Base-by-base conservation (phyloP, 306 rosid species). In the Casuarina glauca region DNA sequence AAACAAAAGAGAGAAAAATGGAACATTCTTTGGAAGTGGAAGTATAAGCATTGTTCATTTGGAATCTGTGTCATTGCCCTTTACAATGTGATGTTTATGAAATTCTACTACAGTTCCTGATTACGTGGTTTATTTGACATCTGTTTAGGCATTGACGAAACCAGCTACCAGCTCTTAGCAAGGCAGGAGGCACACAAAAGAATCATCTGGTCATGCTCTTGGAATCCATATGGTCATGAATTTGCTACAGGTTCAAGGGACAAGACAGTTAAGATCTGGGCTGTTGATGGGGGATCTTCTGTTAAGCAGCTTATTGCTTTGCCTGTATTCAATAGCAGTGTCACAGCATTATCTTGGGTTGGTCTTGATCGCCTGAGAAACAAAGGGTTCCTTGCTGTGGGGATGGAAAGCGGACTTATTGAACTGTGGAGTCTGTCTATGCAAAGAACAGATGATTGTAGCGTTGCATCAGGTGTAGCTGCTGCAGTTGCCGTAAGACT, bases 211-310 rank as follows among this genome's bases (percentile, higher is more conserved):
- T 83, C 99, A 17, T 96, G 99, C 75, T 88, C 94, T 74, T 96
- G 99, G 99, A 96, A 96, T 81, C 98, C 97, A 41, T 70, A 83
- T 5, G 88, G 98, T 54, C 82, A 93, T 7, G 98, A 96, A 84
- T 96, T 95, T 43, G 99, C 97, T 26, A 96, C 98, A 3, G 98
- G 97, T 54, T 96, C 99, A 1, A 83, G 99, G 74, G 98, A 93
- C 85, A 96, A 91, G 74, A 85, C 85, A 0, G 97, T 93, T 57
- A 96, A 96, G 84, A 88, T 93, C 64, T 96, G 99, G 99, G 86
- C 82, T 1, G 46, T 91, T 0, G 86, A 84, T 49, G 67, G 69
- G 49, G 88, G 84, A 19, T 85, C 88, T 32, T 87, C 91, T 7
- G 87, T 93, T 64, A 89, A 79, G 69, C 91, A 15, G 57, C 89